Evolutionary conservation across 78 protist species (phyloP).

Genomic region (Polysphondylium violaceum): DNA sequence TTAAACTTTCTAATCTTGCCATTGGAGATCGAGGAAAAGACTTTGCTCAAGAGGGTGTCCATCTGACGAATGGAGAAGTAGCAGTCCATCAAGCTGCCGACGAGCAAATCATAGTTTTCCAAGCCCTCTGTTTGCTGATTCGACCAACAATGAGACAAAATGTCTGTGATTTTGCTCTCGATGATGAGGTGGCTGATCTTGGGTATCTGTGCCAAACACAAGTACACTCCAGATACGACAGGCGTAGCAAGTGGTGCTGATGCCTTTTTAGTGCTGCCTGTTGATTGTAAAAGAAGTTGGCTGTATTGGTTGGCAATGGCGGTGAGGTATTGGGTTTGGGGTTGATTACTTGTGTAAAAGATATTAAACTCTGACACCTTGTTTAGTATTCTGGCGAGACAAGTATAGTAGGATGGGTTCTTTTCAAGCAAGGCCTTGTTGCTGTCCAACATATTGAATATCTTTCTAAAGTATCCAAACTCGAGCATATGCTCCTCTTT

Average conservation of each 20-base stretch:
- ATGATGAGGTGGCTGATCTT: slow-evolving; percentile 30
- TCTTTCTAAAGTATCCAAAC: slow-evolving; percentile 43
- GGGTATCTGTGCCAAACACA: slow-evolving; percentile 2
- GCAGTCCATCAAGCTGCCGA: neutral
- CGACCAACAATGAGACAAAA: slow-evolving; percentile 17
- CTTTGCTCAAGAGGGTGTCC: slow-evolving; percentile 11
- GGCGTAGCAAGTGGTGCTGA: neutral
- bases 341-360: slow-evolving; percentile 4
- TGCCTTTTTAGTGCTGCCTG: neutral
- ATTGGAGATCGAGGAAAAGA: neutral
- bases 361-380: slow-evolving; percentile 26
- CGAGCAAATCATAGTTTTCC: neutral
- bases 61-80: slow-evolving; percentile 73
- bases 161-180: neutral
- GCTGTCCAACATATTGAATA: neutral
- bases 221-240: slow-evolving; percentile 1
- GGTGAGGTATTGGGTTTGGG: slow-evolving; percentile 10
- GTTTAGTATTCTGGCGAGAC: neutral
- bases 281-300: neutral
- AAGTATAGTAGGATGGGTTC: slow-evolving; percentile 19
- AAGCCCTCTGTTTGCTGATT: neutral
- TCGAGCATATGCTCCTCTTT: slow-evolving; percentile 33
- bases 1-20: neutral
- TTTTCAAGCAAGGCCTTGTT: neutral
- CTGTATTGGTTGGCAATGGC: neutral